A percentile compares a stretch with the other conserved stretches of the same genome.
Conservation (phyloP, 345 rosid species). For the Schrenkiella parvula region DNA sequence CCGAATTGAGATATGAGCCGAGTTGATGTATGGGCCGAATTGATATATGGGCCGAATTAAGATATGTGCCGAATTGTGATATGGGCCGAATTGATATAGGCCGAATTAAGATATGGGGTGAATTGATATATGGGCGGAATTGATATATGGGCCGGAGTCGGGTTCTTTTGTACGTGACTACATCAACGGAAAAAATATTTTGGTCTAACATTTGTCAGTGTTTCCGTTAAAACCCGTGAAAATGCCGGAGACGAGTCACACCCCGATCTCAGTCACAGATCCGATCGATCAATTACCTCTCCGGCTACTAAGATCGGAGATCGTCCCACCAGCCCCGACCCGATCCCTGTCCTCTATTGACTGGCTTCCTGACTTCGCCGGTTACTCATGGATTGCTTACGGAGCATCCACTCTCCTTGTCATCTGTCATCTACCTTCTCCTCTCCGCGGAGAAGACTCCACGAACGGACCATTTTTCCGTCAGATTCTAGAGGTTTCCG, state of each 20-base stretch:
- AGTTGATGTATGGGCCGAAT: no score
- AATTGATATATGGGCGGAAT: no score
- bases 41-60: no score
- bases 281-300: constrained; percentile 59
- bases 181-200: constrained; percentile 2
- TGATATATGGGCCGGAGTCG: no score
- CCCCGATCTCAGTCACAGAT: constrained; percentile 35
- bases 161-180: no score
- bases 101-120: no score
- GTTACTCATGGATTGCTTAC: constrained; percentile 93
- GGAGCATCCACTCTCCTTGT: constrained; percentile 88
- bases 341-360: constrained; percentile 63
- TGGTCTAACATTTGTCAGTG: constrained; percentile 8
- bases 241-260: constrained; percentile 45
- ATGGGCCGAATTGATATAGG: no score
- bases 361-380: constrained; percentile 78
- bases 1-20: no score
- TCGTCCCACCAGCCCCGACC: constrained; percentile 65
- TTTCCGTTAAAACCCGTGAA: constrained; percentile 28
- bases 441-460: constrained; percentile 57
- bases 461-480: constrained; percentile 64
- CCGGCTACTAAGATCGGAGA: constrained; percentile 54
- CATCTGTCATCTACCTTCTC: constrained; percentile 86
- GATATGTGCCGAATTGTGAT: no score
- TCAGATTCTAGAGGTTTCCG: constrained; percentile 69